phyloP scores from a whole-genome alignment of 2,329 filamentous ascomycete species.

The Aspergillus novoparasiticus region DNA sequence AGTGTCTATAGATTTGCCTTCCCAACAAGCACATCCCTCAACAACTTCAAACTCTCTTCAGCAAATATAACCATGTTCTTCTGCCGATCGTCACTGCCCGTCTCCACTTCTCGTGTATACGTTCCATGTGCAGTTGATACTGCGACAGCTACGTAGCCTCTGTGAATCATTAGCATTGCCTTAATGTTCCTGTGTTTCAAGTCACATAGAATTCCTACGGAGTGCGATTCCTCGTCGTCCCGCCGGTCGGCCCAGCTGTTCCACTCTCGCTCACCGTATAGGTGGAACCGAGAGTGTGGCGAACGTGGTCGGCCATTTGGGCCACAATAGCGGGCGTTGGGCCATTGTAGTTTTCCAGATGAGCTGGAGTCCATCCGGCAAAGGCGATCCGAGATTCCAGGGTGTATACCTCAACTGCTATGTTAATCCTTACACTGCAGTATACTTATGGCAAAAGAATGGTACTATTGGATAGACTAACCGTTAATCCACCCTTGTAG shows the following conservation, averaged over 20 bases:
- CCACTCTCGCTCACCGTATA: slow-evolving; percentile 64
- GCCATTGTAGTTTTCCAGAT: slow-evolving; percentile 58
- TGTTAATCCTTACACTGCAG: background rate
- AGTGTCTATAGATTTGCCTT: slow-evolving; percentile 12
- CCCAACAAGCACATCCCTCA: slow-evolving; percentile 58
- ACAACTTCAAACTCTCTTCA: slow-evolving; percentile 56
- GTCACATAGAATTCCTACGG: slow-evolving; percentile 44
- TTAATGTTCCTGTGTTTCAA: background rate
- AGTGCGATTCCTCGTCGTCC: slow-evolving; percentile 57
- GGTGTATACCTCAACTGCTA: slow-evolving; percentile 55
- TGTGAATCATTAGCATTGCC: slow-evolving; percentile 22
- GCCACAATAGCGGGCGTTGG: slow-evolving; percentile 61
- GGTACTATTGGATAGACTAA: slow-evolving; percentile 19
- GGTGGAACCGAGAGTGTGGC: slow-evolving; percentile 57
- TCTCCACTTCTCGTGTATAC: slow-evolving; percentile 58
- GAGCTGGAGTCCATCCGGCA: slow-evolving; percentile 62
- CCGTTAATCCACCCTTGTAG: slow-evolving; percentile 65
- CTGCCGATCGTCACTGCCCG: slow-evolving; percentile 57
- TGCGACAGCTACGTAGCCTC: slow-evolving; percentile 66
- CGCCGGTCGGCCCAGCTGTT: slow-evolving; percentile 66
- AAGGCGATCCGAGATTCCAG: slow-evolving; percentile 60
- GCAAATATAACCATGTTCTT: slow-evolving; percentile 67
- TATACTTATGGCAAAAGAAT: too few relatives aligned
- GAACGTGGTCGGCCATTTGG: slow-evolving; percentile 58
- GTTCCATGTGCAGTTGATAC: slow-evolving; percentile 57